Percentiles rank a stretch among this genome's conserved stretches.
Evolutionary conservation across 2,329 filamentous ascomycete species (phyloP).

Genomic region (Colletotrichum sp.): DNA sequence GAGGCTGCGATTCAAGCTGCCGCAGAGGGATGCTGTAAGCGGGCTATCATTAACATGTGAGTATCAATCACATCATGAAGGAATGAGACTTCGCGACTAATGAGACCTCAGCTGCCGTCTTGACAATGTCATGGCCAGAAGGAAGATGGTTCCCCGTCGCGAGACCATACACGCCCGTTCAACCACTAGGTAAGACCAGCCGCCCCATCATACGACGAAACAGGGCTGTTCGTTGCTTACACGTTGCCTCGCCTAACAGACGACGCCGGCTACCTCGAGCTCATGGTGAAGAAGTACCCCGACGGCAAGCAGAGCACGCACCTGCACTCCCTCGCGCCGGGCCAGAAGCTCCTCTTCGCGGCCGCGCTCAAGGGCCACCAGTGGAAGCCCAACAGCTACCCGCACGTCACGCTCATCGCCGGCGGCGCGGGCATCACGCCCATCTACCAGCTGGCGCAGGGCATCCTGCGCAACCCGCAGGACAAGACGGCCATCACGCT

Average conservation of each 20-base stretch:
- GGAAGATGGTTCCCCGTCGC: conserved; percentile 62
- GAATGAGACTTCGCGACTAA: conserved; percentile 71
- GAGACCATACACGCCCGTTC: conserved; percentile 71
- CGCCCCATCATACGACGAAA: background rate
- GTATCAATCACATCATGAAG: conserved; percentile 76
- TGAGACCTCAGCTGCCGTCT: background rate
- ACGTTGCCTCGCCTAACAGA: conserved; percentile 36
- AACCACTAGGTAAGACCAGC: conserved; percentile 44
- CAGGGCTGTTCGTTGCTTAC: background rate
- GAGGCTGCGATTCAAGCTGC: conserved; percentile 85
- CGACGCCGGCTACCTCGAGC: conserved; percentile 62
- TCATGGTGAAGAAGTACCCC: conserved; percentile 73
- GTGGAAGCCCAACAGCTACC: conserved; percentile 56
- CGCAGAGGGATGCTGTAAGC: conserved; percentile 81
- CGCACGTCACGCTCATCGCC: conserved; percentile 67
- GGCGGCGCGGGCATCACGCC: conserved; percentile 77
- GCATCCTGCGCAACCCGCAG: conserved; percentile 63
- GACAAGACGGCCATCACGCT: conserved; percentile 69
- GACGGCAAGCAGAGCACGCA: conserved; percentile 67
- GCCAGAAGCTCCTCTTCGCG: conserved; percentile 63
- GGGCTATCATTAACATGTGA: conserved; percentile 85
- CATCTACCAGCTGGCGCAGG: conserved; percentile 66
- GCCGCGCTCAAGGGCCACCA: conserved; percentile 56
- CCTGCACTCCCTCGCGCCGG: conserved; percentile 68
- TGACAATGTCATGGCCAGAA: conserved; percentile 52